Percentiles rank a stretch among this genome's conserved stretches.
These are phyloP conservation scores for Populus hybrid DNA, from an alignment of 441 rosid species.

Conservation along the genomic window DNA sequence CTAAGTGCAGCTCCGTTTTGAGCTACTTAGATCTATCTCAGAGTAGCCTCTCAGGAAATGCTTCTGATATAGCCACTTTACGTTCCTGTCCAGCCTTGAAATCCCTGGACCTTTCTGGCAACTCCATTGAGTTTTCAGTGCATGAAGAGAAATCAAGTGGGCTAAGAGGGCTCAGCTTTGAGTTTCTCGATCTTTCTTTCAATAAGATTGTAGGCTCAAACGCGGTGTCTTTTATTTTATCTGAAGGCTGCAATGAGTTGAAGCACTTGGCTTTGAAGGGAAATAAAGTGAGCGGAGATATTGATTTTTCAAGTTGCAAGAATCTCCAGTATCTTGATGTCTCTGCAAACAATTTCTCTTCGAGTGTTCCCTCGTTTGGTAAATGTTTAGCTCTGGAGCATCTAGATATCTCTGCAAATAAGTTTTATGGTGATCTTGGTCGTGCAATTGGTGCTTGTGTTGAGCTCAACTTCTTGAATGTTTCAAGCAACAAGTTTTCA, in stretches of 20 bases:
- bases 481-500: conserved; percentile 53
- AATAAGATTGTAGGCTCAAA: conserved; percentile 52
- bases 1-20: conserved; percentile 60
- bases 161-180: conserved; percentile 42
- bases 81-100: conserved; percentile 54
- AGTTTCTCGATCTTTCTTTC: conserved; percentile 69
- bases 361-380: conserved; percentile 48
- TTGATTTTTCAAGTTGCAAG: conserved; percentile 56
- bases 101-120: conserved; percentile 58
- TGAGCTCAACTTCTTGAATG: conserved; percentile 55
- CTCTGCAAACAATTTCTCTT: conserved; percentile 69
- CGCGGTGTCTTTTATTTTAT: conserved; percentile 51
- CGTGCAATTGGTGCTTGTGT: conserved; percentile 48
- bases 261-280: conserved; percentile 49
- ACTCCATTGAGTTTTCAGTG: conserved; percentile 40
- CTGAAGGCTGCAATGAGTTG: conserved; percentile 60
- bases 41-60: conserved; percentile 57
- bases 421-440: conserved; percentile 55
- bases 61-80: conserved; percentile 39
- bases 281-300: conserved; percentile 59
- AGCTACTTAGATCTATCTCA: conserved; percentile 68
- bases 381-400: conserved; percentile 56
- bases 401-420: conserved; percentile 75
- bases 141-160: conserved; percentile 38
- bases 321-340: conserved; percentile 59